Conservation (phyloP, 2,329 filamentous ascomycete genomes). For the Cladosporium sp. region DNA sequence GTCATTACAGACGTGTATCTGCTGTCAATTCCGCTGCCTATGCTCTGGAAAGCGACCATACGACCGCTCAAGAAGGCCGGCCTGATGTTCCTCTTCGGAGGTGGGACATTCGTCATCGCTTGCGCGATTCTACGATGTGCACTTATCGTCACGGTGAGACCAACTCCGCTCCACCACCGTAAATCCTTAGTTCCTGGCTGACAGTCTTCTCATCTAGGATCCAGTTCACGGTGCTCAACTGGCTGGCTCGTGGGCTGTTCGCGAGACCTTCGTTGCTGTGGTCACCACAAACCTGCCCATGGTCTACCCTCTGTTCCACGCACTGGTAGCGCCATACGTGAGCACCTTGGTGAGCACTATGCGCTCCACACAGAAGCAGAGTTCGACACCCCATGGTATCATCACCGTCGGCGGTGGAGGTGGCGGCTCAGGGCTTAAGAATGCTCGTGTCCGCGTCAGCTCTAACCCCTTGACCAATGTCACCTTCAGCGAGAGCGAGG, state of each 20-base stretch:
- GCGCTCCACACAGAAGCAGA: slow-evolving; percentile 2
- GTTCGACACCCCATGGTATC: neutral
- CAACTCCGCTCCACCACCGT: neutral
- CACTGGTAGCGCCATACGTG: neutral
- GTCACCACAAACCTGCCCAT: slow-evolving; percentile 7
- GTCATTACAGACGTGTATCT: slow-evolving; percentile 4
- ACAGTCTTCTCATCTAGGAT: neutral
- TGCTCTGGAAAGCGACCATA: slow-evolving; percentile 2
- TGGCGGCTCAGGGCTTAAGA: neutral
- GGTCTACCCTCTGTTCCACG: slow-evolving; percentile 4
- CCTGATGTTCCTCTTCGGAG: slow-evolving; percentile 8
- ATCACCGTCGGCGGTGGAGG: neutral
- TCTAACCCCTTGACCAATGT: slow-evolving; percentile 7
- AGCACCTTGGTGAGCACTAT: neutral
- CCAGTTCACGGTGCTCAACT: slow-evolving; percentile 5
- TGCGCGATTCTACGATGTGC: slow-evolving; percentile 3
- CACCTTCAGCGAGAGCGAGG: slow-evolving; percentile 9
- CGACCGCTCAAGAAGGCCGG: slow-evolving; percentile 2
- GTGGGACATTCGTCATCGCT: slow-evolving; percentile 4
- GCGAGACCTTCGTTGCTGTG: slow-evolving; percentile 3
- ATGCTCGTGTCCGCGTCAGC: neutral
- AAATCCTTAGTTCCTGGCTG: neutral
- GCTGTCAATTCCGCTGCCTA: slow-evolving; percentile 4
- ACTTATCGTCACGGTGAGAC: slow-evolving; percentile 5
- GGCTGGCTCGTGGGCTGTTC: slow-evolving; percentile 6